Evolutionary conservation across 306 rosid genomes (phyloP), one percentile per base, ranked within the genome.

Genomic region (Malus sieversii): DNA sequence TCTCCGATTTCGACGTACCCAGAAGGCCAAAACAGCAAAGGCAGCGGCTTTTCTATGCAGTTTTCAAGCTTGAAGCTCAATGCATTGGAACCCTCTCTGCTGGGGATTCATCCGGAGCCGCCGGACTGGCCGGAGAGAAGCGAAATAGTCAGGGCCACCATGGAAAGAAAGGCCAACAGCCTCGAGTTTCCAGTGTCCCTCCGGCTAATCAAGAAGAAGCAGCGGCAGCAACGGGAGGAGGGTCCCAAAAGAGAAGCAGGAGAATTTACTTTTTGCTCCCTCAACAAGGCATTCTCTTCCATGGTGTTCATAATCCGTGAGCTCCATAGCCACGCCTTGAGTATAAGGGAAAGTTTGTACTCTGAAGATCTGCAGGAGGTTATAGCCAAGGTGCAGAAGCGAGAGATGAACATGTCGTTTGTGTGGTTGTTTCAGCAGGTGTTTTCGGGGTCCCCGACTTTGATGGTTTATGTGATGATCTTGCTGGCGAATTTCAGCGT

Each of bases 361-460:
- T 74, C 75, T 74, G 97, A 87, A 79, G 89, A 91, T 66, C 84
- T 88, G 66, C 79, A 81, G 55, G 86, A 84, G 70, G 76, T 86
- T 16, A 78, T 88, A 44, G 69, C 78, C 20, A 88, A 85, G 72
- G 68, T 86, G 60, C 75, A 74, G 76, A 87, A 72, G 76, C 85
- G 84, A 32, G 97, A 91, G 22, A 82, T 88, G 84, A 87, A 88
- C 72, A 86, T 78, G 58, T 90, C 98, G 14, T 91, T 90, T 64
- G 91, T 87, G 1, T 91, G 96, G 94, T 64, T 91, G 23, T 93
- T 93, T 57, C 94, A 90, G 76, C 88, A 86, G 68, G 92, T 93
- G 58, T 87, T 90, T 61, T 86, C 87, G 4, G 82, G 80, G 30
- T 88, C 96, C 0, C 98, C 97, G 18, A 79, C 78, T 78, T 90